Evolutionary conservation across 2,329 filamentous ascomycete species (phyloP), one percentile per base, ranked within the genome.

Genomic region (Xylogone sp.): DNA sequence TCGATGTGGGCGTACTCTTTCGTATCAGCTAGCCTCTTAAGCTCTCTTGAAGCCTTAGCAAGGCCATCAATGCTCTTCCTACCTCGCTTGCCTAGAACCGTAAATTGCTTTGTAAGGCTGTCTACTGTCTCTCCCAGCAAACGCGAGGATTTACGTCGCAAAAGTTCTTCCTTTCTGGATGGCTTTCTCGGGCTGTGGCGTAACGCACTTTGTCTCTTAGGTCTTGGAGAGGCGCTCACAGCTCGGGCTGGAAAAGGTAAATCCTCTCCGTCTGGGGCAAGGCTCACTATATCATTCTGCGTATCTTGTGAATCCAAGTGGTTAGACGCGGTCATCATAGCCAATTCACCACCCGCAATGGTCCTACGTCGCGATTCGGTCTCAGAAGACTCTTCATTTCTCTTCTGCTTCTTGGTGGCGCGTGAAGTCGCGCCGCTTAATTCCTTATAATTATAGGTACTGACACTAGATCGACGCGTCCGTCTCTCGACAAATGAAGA

Each of bases 391-490:
- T 45, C 31, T 13, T 73, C 70, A 39, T 74, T 67, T 27, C 68
- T 63, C 53, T 78, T 75, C 59, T 77, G 64, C 49, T 65, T 65
- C 53, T 56, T 62, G 1, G 65, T 62, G 21, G 58, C 82, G 58
- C 86, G 83, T 43, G 78, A 74, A 22, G 78, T 76, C 45, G 81
- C 87, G 58, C 84, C 83, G 52, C 76, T 78, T 48, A 87, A 73
- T 59, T 80, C 77, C 56, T 81, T 75, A 16, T 87, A 70, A 60
- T 90, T 90, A 70, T 90, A 90, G 16, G 84, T 79, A 12, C 80
- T 76, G 18, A 82, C 71, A 49, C 75, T 77, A n/a, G 70, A 62
- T 18, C 34, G 34, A 55, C 80, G 77, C 34, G 75, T 71, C 61
- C 84, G 80, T 59, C 77, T 79, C 75, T 51, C 82, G 79, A 50